phyloP scores from a whole-genome alignment of 306 rosid species.

The Nissolia schottii region DNA sequence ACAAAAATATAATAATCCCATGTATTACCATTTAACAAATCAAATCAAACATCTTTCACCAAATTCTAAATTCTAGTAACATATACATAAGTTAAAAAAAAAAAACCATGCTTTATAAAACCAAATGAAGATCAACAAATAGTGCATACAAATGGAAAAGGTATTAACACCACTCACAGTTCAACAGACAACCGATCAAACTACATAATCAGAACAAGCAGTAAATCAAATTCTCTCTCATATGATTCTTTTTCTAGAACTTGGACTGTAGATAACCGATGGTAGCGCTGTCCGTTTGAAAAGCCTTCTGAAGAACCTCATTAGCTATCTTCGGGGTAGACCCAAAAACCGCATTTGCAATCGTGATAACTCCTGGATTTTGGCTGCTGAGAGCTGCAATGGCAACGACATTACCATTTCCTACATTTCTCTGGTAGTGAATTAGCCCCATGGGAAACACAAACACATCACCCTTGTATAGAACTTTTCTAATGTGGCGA shows the following conservation, averaged over 20 bases:
- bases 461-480: slow-evolving; percentile 38
- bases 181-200: background rate
- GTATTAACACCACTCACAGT: background rate
- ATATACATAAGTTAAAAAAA: background rate
- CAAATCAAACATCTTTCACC: background rate
- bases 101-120: background rate
- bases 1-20: no score
- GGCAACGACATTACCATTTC: slow-evolving; percentile 26
- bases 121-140: background rate
- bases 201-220: background rate
- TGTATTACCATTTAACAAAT: no score
- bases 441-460: slow-evolving; percentile 39
- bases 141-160: background rate
- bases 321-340: slow-evolving; percentile 15
- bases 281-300: slow-evolving; percentile 1
- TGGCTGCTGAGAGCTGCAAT: slow-evolving; percentile 38
- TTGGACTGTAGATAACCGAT: slow-evolving; percentile 18
- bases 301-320: slow-evolving; percentile 23
- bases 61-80: background rate
- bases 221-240: background rate
- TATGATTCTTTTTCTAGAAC: slow-evolving; percentile 18
- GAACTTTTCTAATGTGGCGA: slow-evolving; percentile 13
- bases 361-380: slow-evolving; percentile 31
- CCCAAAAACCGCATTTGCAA: slow-evolving; percentile 39
- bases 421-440: slow-evolving; percentile 36